Conservation (phyloP, 106 monocot genomes). For the Platanthera guangdongensis region DNA sequence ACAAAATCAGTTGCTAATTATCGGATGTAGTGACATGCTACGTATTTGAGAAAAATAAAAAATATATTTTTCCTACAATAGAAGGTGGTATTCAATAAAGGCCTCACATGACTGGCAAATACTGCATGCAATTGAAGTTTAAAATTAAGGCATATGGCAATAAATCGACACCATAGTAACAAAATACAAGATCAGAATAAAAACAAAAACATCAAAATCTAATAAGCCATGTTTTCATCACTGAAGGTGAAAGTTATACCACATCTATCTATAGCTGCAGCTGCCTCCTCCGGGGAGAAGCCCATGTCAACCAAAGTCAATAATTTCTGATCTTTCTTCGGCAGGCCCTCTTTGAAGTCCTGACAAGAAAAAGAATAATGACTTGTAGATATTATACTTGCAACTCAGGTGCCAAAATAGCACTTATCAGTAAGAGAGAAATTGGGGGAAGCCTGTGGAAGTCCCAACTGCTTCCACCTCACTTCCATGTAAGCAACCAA, state of each 20-base stretch:
- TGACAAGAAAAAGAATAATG: neutral
- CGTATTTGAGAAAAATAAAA: neutral
- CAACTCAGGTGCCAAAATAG: neutral
- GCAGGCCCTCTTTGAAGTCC: constrained; percentile 8
- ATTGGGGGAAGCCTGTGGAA: neutral
- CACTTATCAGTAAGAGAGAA: constrained; percentile 1
- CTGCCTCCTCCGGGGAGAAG: constrained; percentile 36
- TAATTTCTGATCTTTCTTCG: constrained; percentile 40
- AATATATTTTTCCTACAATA: neutral
- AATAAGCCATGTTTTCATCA: neutral
- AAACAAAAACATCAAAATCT: neutral
- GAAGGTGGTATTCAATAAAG: neutral
- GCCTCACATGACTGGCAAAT: neutral
- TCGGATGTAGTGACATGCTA: neutral
- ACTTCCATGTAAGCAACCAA: neutral
- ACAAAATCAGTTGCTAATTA: neutral
- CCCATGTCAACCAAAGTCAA: constrained; percentile 46
- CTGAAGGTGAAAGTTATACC: constrained; percentile 21
- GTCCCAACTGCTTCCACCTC: neutral
- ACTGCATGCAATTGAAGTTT: neutral
- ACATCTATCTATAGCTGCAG: constrained; percentile 52
- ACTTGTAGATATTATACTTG: constrained; percentile 1
- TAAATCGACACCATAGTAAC: neutral
- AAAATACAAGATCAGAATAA: neutral
- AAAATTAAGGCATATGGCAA: neutral